Percentiles rank a stretch among this genome's conserved stretches.
phyloP scores from a whole-genome alignment of 495 filamentous ascomycete species.

The Penicillium flavigenum region DNA sequence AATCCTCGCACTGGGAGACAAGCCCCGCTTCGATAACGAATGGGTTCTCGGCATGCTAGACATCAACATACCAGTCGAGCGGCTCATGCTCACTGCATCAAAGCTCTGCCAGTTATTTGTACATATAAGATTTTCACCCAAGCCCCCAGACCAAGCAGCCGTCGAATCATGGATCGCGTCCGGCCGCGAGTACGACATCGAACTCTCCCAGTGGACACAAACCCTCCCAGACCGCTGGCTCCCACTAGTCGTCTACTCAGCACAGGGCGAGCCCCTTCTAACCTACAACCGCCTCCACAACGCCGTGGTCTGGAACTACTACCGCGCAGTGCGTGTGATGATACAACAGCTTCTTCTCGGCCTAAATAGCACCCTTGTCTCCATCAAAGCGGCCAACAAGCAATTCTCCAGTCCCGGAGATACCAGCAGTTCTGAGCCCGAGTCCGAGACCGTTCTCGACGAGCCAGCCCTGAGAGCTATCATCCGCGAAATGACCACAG shows the following conservation, averaged over 20 bases:
- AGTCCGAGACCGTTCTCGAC: slow-evolving; percentile 6
- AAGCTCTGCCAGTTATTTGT: slow-evolving; percentile 36
- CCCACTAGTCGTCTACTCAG: slow-evolving; percentile 36
- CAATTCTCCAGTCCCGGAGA: not conserved
- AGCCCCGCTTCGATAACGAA: slow-evolving; percentile 33
- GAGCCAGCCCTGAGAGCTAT: slow-evolving; percentile 17
- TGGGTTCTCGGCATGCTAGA: slow-evolving; percentile 34
- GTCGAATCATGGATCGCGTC: slow-evolving; percentile 29
- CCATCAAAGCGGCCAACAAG: slow-evolving; percentile 14
- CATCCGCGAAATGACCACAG: slow-evolving; percentile 41
- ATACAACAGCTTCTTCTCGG: slow-evolving; percentile 35
- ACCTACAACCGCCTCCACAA: slow-evolving; percentile 36
- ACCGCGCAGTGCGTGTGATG: slow-evolving; percentile 42
- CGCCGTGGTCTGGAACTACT: slow-evolving; percentile 41
- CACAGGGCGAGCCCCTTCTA: slow-evolving; percentile 36
- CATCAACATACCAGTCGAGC: slow-evolving; percentile 35
- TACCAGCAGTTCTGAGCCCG: not conserved
- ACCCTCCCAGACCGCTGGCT: slow-evolving; percentile 40
- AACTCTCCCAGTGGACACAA: slow-evolving; percentile 39
- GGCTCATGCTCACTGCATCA: slow-evolving; percentile 37
- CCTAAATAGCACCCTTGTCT: slow-evolving; percentile 26
- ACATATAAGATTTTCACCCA: slow-evolving; percentile 22
- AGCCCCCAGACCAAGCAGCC: slow-evolving; percentile 16
- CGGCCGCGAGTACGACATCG: slow-evolving; percentile 29
- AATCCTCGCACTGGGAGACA: slow-evolving; percentile 39